Evolutionary conservation across 441 rosid species (phyloP).

Genomic region (Euphorbia schlechtendalii): DNA sequence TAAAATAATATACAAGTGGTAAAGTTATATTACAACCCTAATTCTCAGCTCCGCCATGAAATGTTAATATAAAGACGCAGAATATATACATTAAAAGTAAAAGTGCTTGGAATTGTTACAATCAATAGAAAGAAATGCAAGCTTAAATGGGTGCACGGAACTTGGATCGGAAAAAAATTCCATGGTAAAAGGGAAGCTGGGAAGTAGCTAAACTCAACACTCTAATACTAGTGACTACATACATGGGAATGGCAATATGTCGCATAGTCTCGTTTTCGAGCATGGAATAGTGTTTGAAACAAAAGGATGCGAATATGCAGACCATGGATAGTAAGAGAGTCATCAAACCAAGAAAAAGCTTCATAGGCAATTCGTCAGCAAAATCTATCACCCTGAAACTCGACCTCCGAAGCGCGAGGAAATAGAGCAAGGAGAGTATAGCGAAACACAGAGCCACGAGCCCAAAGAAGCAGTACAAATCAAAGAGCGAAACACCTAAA

Average conservation of each 20-base stretch:
- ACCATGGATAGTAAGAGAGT: slow-evolving; percentile 36
- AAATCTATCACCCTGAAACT: slow-evolving; percentile 12
- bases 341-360: slow-evolving; percentile 12
- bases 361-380: too few species aligned
- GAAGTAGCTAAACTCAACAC: slow-evolving; percentile 29
- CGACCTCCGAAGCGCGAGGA: slow-evolving; percentile 39
- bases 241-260: slow-evolving; percentile 28
- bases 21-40: too few species aligned
- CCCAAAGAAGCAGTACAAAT: slow-evolving; percentile 32
- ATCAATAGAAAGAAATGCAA: not conserved
- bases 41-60: too few species aligned
- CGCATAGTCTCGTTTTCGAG: slow-evolving; percentile 23
- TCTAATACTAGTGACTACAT: slow-evolving; percentile 28
- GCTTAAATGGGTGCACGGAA: not conserved
- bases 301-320: slow-evolving; percentile 30
- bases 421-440: slow-evolving; percentile 26
- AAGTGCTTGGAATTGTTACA: too few species aligned
- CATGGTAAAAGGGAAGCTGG: slow-evolving; percentile 36
- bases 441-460: slow-evolving; percentile 44
- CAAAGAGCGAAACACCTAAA: slow-evolving; percentile 25
- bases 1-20: too few species aligned
- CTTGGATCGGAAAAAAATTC: slow-evolving; percentile 13
- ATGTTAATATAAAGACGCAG: too few species aligned
- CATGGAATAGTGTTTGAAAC: slow-evolving; percentile 36
- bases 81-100: too few species aligned